Percentiles rank a stretch among this genome's conserved stretches.
Evolutionary conservation across 371 early-diverging fungal genomes (phyloP).

Genomic region (Zopfochytrium polystomum): DNA sequence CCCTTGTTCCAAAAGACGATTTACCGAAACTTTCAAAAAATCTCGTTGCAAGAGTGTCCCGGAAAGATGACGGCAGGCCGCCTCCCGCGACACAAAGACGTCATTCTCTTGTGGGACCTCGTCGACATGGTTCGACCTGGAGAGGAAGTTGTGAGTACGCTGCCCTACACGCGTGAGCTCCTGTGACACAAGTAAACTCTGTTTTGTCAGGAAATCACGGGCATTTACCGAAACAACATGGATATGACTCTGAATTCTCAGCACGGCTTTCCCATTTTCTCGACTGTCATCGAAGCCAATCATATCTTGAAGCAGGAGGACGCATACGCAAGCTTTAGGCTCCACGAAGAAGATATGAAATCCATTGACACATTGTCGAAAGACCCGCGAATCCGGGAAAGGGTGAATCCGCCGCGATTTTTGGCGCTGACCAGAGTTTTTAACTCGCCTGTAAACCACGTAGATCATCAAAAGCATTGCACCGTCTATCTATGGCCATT

Average conservation of each 20-base stretch:
- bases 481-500: conserved; percentile 99
- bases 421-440: neutral
- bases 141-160: conserved; percentile 82
- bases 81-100: conserved; percentile 94
- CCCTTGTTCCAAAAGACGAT: conserved; percentile 64
- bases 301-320: conserved; percentile 86
- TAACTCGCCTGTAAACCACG: neutral
- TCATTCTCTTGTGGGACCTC: conserved; percentile 95
- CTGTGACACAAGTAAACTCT: neutral
- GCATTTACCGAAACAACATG: conserved; percentile 96
- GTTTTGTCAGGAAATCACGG: conserved; percentile 78
- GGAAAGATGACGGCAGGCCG: conserved; percentile 97
- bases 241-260: conserved; percentile 85
- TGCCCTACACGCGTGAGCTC: neutral
- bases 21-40: conserved; percentile 97
- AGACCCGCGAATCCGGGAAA: conserved; percentile 77
- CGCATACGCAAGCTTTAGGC: conserved; percentile 72
- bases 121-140: conserved; percentile 98
- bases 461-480: conserved; percentile 95
- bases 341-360: conserved; percentile 92
- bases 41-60: conserved; percentile 98
- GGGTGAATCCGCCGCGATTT: conserved; percentile 42
- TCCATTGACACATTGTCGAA: conserved; percentile 75
- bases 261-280: conserved; percentile 98
- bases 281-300: conserved; percentile 95